Evolutionary conservation across 148 eudicot species (phyloP), one percentile per base, ranked within the genome.

Genomic region (Chenopodium album): DNA sequence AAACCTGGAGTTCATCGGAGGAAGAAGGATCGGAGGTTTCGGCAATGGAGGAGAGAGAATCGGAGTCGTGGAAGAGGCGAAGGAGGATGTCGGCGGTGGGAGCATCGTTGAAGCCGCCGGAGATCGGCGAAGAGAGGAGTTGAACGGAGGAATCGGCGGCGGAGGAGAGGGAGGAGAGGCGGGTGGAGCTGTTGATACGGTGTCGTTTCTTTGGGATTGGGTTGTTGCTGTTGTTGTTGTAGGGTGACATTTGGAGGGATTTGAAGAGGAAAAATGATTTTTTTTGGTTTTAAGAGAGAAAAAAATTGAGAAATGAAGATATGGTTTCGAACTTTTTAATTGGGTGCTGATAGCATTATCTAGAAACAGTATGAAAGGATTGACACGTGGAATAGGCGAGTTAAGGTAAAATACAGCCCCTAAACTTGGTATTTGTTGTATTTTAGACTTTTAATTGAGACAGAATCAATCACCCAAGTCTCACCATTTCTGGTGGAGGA

Each of bases 81-180:
- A 93, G 92, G 80, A 93, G 80, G 69, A 92, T n/a, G 72, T 84
- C 93, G 84, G 90, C 99, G 6, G 97, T 86, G 83, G 97, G 85
- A 64, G 94, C 59, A 76, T 93, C 97, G 82, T 92, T 90, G 86
- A 93, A 95, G 1, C 90, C 93, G 59, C 88, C 85, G 79, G 65
- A 20, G 28, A 73, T 76, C 0, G 78, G 80, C 29, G 60, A 82
- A 76, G 72, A 79, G 72, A 85, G 86, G 26, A 63, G 72, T 9
- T n/a, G 75, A 32, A 26, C 62, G 67, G 86, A 81, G 54, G 87
- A 66, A 62, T 85, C 92, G 14, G 67, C 68, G 78, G 86, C 78
- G 76, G 87, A 66, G 79, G 90, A 63, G 32, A 86, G 76, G 66
- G 91, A 84, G 73, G 87, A 79, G 74, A 82, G 82, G 46, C 88